Evolutionary conservation across 2,329 filamentous ascomycete species (phyloP), one percentile per base, ranked within the genome.

Genomic region (Pestalotiopsis sp.): DNA sequence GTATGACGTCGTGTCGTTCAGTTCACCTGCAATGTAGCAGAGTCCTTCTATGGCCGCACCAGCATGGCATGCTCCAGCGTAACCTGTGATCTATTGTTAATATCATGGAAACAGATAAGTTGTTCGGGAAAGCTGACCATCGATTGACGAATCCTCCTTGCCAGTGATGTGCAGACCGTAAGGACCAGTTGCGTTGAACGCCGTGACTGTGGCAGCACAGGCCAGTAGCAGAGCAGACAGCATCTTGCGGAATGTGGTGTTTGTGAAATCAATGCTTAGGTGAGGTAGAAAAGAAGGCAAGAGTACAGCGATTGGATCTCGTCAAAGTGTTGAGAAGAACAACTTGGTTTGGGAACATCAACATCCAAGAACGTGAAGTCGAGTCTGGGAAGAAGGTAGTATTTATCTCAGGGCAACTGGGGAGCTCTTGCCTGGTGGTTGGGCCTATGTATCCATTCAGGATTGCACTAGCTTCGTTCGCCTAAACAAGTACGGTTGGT

Each of bases 21-120:
- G 26, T 9, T 64, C 17, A 13, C 68, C 68, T 24, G 57, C 64
- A n/a, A 63, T n/a, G 62, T 73, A 75, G 66, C 73, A 75, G 13
- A 75, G 67, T 7, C 64, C 74, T 61, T 74, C 71, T 3, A 71
- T 71, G 39, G 67, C 73, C 14, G 72, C 71, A 39, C 73, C 72
- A 14, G 72, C 69, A 44, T 74, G 72, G 64, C 73, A 75, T 1
- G 73, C 70, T 6, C 65, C 66, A 10, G 67, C 70, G 40, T 72
- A 74, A n/a, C 73, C 74, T 75, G 24, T 35, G 39, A 2, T 30
- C n/a, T 56, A 17, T n/a, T 17, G 30, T 30, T 10, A 57, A 14
- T 40, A 38, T n/a, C 30, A 48, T 17, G 30, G 30, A 14, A 24
- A 14, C 17, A 56, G 6, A 11, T 14, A 39, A 66, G 38, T 48